Evolutionary conservation across 768 basidiomycete genomes (phyloP), one percentile per base, ranked within the genome.

Genomic region (Kwoniella europaea): DNA sequence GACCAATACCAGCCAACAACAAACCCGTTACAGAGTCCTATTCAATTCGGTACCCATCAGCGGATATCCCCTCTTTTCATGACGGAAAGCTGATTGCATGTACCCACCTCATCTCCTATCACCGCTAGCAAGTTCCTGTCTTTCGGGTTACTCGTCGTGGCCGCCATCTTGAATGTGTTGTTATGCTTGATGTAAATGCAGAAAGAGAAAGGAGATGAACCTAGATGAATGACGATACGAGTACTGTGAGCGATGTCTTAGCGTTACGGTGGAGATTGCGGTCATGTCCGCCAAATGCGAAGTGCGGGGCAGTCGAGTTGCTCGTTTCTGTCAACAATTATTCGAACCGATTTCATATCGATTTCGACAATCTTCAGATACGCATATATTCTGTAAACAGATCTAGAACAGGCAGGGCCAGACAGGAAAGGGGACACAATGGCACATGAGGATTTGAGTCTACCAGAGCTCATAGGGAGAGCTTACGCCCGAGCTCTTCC

Each of bases 11-110:
- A 6, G 97, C 97, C 59, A 99, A 88, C 53, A 99, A 88, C 16
- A 98, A 88, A 53, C 97, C 97, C 0, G 97, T 98, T 72, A 98
- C 92, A 3, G 96, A 93, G 86, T 99, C 97, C 96, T 99, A 79
- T 24, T 43, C n/a, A 44, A 56, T 63, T n/a, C 18, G 53, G 13
- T 22, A 22, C 42, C 22, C 22, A 16, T 44, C 22, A 41, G 46
- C 27, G 2, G 58, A 52, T 66, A 50, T n/a, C 18, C 42, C 10
- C 4, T 43, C 42, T 42, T 24, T 16, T 24, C 22, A 20, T 16
- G 1, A 35, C 29, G n/a, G 22, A 44, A 60, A 53, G 10, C 22
- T 44, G 43, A 10, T 16, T 53, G n/a, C n/a, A n/a, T n/a, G n/a
- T 6, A 75, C 86, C 66, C 74, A 95, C 96, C 86, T 99, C 97